These are phyloP conservation scores for Arabidopsis suecica DNA, from an alignment of 345 rosid genomes.

Conservation along the genomic window DNA sequence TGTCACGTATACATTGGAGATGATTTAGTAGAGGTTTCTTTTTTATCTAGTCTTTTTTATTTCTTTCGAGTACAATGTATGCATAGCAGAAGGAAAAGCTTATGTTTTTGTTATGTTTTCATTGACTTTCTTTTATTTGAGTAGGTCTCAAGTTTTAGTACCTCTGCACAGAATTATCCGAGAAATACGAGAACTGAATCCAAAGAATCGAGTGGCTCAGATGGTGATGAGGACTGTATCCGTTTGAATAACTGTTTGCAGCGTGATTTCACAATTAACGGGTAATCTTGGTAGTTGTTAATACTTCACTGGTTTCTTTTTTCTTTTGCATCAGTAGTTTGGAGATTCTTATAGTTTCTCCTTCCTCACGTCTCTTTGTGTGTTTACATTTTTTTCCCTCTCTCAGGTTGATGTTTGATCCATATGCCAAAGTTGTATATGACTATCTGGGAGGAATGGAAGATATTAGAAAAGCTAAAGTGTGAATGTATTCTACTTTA, in stretches of 20 bases:
- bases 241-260: constrained; percentile 83
- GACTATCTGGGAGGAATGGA: constrained; percentile 92
- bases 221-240: constrained; percentile 62
- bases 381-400: constrained; percentile 15
- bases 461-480: constrained; percentile 91
- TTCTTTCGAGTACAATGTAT: background rate
- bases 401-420: constrained; percentile 92
- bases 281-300: constrained; percentile 50
- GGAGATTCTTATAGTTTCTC: background rate
- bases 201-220: constrained; percentile 52
- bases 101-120: background rate
- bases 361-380: background rate
- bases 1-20: constrained; percentile 65
- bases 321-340: background rate
- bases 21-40: constrained; percentile 58
- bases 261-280: constrained; percentile 95
- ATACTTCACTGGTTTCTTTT: background rate
- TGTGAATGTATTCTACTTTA: constrained; percentile 66
- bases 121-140: constrained; percentile 4
- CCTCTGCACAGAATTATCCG: constrained; percentile 44
- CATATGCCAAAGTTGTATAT: constrained; percentile 76
- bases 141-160: constrained; percentile 78
- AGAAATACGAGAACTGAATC: constrained; percentile 42
- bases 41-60: background rate
- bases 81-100: constrained; percentile 13